Evolutionary conservation across 768 basidiomycete genomes (phyloP).

Genomic region (Nevesoporus exiguus): DNA sequence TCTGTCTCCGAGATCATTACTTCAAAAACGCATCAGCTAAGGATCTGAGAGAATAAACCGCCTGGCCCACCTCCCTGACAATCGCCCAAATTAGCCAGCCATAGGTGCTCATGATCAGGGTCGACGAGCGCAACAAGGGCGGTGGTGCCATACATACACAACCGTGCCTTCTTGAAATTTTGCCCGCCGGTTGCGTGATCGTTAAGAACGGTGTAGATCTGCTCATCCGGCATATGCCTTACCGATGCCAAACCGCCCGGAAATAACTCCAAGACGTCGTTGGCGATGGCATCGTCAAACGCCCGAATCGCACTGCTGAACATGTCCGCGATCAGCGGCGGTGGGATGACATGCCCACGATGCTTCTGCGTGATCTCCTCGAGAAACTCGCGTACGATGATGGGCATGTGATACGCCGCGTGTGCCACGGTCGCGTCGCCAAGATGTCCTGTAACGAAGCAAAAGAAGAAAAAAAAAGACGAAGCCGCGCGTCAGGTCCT

Average conservation of each 20-base stretch:
- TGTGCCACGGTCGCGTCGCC: slow-evolving; percentile 70
- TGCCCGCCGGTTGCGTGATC: slow-evolving; percentile 55
- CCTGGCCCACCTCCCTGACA: slow-evolving; percentile 64
- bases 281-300: slow-evolving; percentile 66
- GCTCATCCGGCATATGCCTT: slow-evolving; percentile 48
- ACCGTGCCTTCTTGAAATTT: slow-evolving; percentile 61
- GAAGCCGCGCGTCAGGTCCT: neutral
- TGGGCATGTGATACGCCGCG: slow-evolving; percentile 63
- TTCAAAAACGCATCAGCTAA: slow-evolving; percentile 21
- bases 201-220: slow-evolving; percentile 60
- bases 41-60: neutral
- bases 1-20: slow-evolving; percentile 52
- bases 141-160: slow-evolving; percentile 80
- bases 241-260: slow-evolving; percentile 51
- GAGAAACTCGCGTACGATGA: slow-evolving; percentile 60
- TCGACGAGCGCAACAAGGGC: slow-evolving; percentile 72
- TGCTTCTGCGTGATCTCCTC: slow-evolving; percentile 39
- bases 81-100: slow-evolving; percentile 80
- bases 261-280: slow-evolving; percentile 61
- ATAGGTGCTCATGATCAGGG: slow-evolving; percentile 63
- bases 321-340: slow-evolving; percentile 51
- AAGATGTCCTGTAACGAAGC: slow-evolving; percentile 48
- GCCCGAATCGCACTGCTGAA: slow-evolving; percentile 56
- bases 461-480: neutral
- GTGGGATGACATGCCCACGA: slow-evolving; percentile 38